phyloP scores from a whole-genome alignment of 139 green algal species.

The Micractinium conductrix region DNA sequence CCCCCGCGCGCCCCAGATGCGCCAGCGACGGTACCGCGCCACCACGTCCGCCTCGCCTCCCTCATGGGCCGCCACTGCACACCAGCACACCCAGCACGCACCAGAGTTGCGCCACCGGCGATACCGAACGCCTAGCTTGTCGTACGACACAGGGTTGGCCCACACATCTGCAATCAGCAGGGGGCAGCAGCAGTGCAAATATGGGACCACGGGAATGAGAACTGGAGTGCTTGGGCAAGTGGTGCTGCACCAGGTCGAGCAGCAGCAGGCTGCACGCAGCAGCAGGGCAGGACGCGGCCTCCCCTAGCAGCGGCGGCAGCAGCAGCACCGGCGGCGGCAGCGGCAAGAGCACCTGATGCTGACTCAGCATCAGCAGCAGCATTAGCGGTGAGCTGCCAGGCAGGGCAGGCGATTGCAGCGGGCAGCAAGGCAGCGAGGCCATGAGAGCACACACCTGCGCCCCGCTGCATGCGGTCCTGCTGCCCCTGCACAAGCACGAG shows the following conservation, averaged over 20 bases:
- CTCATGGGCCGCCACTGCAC: not conserved
- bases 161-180: constrained; percentile 78
- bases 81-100: not conserved
- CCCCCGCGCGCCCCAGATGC: no score
- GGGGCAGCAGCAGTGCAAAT: not conserved
- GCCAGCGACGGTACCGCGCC: no score
- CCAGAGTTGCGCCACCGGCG: constrained; percentile 54
- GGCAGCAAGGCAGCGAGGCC: not conserved
- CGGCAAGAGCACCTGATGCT: no score
- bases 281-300: no score
- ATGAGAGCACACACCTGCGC: constrained; percentile 81
- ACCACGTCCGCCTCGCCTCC: not conserved
- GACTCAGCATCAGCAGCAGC: no score
- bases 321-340: not conserved
- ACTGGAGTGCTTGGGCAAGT: no score
- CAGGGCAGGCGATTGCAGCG: not conserved
- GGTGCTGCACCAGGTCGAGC: no score
- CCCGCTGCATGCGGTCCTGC: constrained; percentile 90
- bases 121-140: constrained; percentile 98
- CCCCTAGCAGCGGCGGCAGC: no score
- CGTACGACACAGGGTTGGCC: constrained; percentile 92
- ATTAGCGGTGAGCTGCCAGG: not conserved
- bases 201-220: no score
- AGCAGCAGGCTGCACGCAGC: no score
- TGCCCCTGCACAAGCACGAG: constrained; percentile 95